Evolutionary conservation across 306 rosid genomes (phyloP), one percentile per base, ranked within the genome.

Genomic region (Vigna trinervia): DNA sequence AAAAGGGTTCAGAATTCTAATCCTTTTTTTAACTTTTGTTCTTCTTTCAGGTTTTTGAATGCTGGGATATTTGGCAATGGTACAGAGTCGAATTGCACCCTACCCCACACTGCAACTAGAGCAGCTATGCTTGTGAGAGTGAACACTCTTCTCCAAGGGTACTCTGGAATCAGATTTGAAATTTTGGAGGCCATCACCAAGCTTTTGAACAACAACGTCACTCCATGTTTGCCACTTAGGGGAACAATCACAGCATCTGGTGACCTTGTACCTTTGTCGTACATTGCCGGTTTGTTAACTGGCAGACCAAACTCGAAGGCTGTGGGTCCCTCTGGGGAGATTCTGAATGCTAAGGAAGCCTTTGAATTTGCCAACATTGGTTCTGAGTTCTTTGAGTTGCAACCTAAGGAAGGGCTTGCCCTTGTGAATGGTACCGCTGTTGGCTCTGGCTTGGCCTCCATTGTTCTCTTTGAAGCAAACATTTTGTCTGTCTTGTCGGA

Each of bases 361-460:
- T 94, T 94, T 26, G 66, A 85, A 9, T 63, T 80, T 0, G 97
- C 93, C 0, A 84, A 75, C 3, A 81, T 94, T 20, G 81, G 85
- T 14, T 68, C 87, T 2, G 94, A 87, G 28, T 94, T 94, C 64
- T 94, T 94, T 22, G 97, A 92, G 68, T 83, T 94, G 77, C 97
- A 92, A 65, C 98, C 98, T 0, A 94, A 94, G 54, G 98, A 94
- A 86, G 98, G 98, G 9, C 86, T 94, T 30, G 98, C 98, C 11
- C 93, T 94, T 60, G 97, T 94, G 0, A 94, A 94, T 7, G 96
- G 98, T 28, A 94, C 98, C 0, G 98, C 98, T 3, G 97, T 94
- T 67, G 98, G 98, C 12, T 94, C 97, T 36, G 98, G 90, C 22
- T 75, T 94, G 51, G 98, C 98, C 48, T 89, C 98, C 2, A 85